Conservation (phyloP, 192 early-diverging fungal species). For the Geranomyces variabilis region DNA sequence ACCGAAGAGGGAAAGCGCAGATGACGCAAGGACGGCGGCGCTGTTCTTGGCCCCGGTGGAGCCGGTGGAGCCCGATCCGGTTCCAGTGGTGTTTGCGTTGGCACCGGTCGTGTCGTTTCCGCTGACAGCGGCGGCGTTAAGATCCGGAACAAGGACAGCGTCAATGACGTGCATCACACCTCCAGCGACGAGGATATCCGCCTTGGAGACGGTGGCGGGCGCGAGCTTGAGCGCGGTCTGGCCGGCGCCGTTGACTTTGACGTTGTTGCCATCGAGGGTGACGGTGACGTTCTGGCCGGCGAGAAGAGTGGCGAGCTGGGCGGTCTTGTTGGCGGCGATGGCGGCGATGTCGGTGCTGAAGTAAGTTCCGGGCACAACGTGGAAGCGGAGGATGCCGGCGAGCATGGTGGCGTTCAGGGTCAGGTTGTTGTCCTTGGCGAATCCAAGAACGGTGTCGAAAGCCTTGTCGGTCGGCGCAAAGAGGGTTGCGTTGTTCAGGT, state of each 20-base stretch:
- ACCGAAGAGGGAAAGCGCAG: too few relatives aligned
- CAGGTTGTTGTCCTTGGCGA: constrained; percentile 14
- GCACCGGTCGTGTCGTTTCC: too few relatives aligned
- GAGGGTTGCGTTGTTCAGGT: constrained; percentile 45
- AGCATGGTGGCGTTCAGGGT: constrained; percentile 34
- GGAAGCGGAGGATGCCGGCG: constrained; percentile 35
- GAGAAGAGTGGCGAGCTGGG: constrained; percentile 15
- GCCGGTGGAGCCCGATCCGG: too few relatives aligned
- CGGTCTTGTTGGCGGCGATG: constrained; percentile 5
- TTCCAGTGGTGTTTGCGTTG: too few relatives aligned
- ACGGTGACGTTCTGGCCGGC: constrained; percentile 22
- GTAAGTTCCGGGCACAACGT: constrained; percentile 44
- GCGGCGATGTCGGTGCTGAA: constrained; percentile 40
- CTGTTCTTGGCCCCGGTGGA: too few relatives aligned
- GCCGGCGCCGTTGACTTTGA: constrained; percentile 41
- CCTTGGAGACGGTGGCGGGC: constrained; percentile 41
- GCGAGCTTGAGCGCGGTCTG: constrained; percentile 30
- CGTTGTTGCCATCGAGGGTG: constrained; percentile 23
- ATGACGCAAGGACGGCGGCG: too few relatives aligned
- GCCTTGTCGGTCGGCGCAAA: constrained; percentile 53
- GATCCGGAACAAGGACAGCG: constrained; percentile 45
- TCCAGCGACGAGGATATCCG: constrained; percentile 43
- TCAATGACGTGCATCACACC: constrained; percentile 57
- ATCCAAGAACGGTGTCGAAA: constrained; percentile 31
- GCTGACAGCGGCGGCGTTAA: constrained; percentile 1